These are phyloP conservation scores for Nemania sp. DNA, from an alignment of 2,329 filamentous ascomycete genomes.

Conservation along the genomic window DNA sequence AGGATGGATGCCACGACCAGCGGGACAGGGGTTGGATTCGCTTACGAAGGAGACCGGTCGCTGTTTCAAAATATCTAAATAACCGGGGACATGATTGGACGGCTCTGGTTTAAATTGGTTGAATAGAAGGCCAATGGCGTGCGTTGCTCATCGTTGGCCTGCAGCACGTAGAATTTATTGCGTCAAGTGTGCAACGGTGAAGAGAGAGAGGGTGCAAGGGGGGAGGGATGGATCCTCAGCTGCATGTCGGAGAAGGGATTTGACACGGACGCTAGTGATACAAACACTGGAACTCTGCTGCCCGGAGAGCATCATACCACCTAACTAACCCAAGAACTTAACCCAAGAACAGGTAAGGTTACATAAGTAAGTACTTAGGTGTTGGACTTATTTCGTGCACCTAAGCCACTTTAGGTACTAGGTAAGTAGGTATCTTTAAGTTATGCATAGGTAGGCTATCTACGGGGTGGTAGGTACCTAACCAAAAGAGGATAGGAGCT, in stretches of 20 bases:
- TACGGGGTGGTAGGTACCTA: too few species aligned
- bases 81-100: conserved; percentile 17
- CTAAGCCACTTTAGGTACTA: too few species aligned
- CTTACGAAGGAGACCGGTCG: conserved; percentile 5
- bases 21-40: conserved; percentile 7
- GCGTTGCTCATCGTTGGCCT: conserved; percentile 3
- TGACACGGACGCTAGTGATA: background rate
- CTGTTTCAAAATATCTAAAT: conserved; percentile 24
- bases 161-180: conserved; percentile 7
- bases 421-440: too few species aligned
- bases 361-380: too few species aligned
- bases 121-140: conserved; percentile 17
- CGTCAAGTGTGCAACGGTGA: conserved; percentile 22
- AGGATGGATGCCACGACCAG: conserved; percentile 17
- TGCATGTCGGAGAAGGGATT: conserved; percentile 5
- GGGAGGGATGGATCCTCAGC: conserved; percentile 16
- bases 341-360: background rate
- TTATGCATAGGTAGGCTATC: too few species aligned
- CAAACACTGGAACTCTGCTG: background rate
- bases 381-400: too few species aligned
- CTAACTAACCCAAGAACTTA: background rate
- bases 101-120: conserved; percentile 3
- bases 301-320: background rate
- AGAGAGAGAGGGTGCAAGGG: conserved; percentile 3
- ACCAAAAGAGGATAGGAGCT: background rate